phyloP scores from a whole-genome alignment of 768 basidiomycete genomes.

The Rhodocollybia butyracea region DNA sequence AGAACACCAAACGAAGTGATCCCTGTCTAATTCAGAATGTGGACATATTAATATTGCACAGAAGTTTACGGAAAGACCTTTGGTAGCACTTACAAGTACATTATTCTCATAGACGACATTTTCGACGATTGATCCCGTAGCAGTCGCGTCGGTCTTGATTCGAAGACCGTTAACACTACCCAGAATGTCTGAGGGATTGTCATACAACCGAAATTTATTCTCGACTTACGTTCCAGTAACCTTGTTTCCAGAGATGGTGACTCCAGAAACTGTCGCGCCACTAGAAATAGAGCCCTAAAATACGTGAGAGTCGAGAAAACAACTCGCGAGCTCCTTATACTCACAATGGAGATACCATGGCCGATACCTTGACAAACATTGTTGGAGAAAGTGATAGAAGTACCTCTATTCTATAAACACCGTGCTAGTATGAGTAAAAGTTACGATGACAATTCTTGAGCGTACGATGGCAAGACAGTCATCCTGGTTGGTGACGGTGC shows the following conservation, averaged over 20 bases:
- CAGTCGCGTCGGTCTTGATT: slow-evolving; percentile 6
- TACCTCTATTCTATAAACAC: no score
- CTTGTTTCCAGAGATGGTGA: slow-evolving; percentile 5
- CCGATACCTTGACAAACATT: slow-evolving; percentile 7
- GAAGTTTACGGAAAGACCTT: no score
- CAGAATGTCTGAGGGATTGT: no score
- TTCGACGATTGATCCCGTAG: neutral
- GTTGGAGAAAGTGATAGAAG: slow-evolving; percentile 4
- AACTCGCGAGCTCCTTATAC: neutral
- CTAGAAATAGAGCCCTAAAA: neutral
- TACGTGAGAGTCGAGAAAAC: neutral
- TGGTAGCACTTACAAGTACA: no score
- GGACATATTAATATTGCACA: no score
- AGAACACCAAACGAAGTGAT: slow-evolving; percentile 8
- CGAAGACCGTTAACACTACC: slow-evolving; percentile 4
- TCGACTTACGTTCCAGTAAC: no score
- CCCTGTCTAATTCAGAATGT: no score
- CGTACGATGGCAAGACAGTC: slow-evolving; percentile 8
- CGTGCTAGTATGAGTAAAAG: no score
- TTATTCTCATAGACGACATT: neutral
- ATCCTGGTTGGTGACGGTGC: no score
- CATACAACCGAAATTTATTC: no score
- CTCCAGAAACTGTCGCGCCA: neutral
- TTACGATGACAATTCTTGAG: no score
- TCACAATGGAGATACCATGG: slow-evolving; percentile 8